phyloP scores from a whole-genome alignment of 2,329 filamentous ascomycete species.

The Akanthomyces dipterigenus region DNA sequence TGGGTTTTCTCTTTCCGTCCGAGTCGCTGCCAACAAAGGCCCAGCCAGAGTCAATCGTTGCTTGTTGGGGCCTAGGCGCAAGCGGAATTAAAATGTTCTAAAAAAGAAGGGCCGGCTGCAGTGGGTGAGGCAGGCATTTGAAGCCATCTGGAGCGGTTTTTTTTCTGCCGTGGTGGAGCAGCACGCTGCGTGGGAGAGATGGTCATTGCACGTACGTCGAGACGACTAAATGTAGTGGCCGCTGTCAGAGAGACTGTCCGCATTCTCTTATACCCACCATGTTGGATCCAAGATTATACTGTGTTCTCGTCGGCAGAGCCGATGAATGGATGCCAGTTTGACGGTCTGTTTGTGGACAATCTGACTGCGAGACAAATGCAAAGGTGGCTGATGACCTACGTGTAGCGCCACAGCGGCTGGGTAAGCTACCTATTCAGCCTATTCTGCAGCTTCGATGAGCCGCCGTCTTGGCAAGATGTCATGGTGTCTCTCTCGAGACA shows the following conservation, averaged over 20 bases:
- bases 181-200: background rate
- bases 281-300: too few species aligned
- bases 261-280: too few species aligned
- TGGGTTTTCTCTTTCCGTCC: background rate
- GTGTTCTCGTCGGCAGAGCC: too few species aligned
- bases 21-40: background rate
- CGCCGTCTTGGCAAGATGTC: too few species aligned
- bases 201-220: background rate
- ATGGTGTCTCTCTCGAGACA: too few species aligned
- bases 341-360: too few species aligned
- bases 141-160: background rate
- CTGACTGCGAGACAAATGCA: background rate
- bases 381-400: background rate
- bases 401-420: background rate
- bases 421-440: too few species aligned
- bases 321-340: too few species aligned
- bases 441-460: too few species aligned
- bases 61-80: background rate
- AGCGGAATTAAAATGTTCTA: background rate
- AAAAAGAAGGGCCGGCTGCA: background rate
- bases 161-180: background rate
- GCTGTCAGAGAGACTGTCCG: too few species aligned
- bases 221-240: too few species aligned
- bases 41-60: background rate
- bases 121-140: background rate